Evolutionary conservation across 2,329 filamentous ascomycete species (phyloP).

Genomic region (Alternaria ethzedia): DNA sequence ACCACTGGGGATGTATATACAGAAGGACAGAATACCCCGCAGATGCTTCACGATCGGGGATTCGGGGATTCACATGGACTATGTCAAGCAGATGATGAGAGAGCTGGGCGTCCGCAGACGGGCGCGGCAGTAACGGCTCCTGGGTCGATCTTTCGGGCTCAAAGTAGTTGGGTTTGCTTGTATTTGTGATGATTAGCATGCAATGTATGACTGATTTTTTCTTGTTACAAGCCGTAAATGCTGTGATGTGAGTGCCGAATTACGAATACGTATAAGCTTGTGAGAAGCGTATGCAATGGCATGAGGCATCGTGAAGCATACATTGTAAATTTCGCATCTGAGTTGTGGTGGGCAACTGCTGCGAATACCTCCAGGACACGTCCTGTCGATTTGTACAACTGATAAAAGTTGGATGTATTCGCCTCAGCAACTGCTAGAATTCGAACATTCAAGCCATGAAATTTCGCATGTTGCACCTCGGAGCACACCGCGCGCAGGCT

Average conservation of each 20-base stretch:
- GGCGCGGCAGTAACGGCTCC: constrained; percentile 30
- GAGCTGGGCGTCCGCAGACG: constrained; percentile 22
- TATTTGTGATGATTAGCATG: constrained; percentile 49
- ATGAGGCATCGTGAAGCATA: neutral
- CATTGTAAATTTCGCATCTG: neutral
- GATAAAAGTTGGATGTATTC: neutral
- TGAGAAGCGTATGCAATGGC: neutral
- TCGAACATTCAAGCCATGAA: neutral
- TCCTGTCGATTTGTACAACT: neutral
- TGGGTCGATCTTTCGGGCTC: constrained; percentile 36
- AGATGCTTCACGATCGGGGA: constrained; percentile 24
- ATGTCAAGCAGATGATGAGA: too few relatives aligned
- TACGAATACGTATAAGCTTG: too few relatives aligned
- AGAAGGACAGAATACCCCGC: constrained; percentile 28
- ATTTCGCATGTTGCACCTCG: neutral
- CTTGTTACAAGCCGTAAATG: constrained; percentile 9
- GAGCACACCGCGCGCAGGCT: neutral
- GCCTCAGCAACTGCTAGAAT: neutral
- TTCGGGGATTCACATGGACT: too few relatives aligned
- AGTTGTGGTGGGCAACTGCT: neutral
- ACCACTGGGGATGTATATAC: constrained; percentile 45
- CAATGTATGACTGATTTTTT: constrained; percentile 42
- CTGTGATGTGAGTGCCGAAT: neutral
- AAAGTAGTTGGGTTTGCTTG: constrained; percentile 41
- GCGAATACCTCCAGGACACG: neutral